Evolutionary conservation across 805 yeast species (phyloP), one percentile per base, ranked within the genome.

Genomic region (Lipomyces anomalus): DNA sequence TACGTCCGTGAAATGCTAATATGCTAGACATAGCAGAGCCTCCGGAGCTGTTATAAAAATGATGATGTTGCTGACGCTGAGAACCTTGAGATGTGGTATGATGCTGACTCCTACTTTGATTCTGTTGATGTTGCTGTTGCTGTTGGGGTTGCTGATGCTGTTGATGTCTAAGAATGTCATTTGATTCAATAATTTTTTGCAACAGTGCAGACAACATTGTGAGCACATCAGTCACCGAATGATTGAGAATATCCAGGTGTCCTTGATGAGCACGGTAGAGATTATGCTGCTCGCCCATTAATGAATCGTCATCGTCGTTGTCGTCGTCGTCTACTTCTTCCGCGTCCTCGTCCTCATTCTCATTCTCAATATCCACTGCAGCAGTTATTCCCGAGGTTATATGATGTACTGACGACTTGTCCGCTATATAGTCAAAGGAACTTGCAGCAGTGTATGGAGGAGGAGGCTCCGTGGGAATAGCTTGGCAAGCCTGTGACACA

Each of bases 1-100:
- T 94, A 47, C 95, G 80, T 16, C 98, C 98, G 64, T 88, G 95
- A 64, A 92, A 92, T 38, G 95, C 92, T 46, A 90, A 68, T 3
- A 90, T 52, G 18, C 54, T 35, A 4, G 50, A 30, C 6, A 26
- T 13, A 13, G 30, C 9, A 9, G 30, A 26, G 11, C 11, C 9
- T 9, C 30, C 30, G 11, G 30, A 26, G 45, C 21, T 28, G 16
- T 23, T 18, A n/a, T n/a, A n/a, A n/a, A n/a, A n/a, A 13, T 26
- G 30, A 26, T 26, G 11, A 13, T 26, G 30, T 13, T 26, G 30
- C 30, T 26, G 11, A 13, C 11, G 30, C 30, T 9, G 11, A 9
- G 30, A 13, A 9, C 11, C 30, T 13, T 26, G 30, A 13, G 40
- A 37, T 16, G 40, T 37, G 32, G 4, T 40, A 13, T 6, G 35